Base-by-base conservation (phyloP, 2,329 filamentous ascomycete species). In the Fusarium domesticum region DNA sequence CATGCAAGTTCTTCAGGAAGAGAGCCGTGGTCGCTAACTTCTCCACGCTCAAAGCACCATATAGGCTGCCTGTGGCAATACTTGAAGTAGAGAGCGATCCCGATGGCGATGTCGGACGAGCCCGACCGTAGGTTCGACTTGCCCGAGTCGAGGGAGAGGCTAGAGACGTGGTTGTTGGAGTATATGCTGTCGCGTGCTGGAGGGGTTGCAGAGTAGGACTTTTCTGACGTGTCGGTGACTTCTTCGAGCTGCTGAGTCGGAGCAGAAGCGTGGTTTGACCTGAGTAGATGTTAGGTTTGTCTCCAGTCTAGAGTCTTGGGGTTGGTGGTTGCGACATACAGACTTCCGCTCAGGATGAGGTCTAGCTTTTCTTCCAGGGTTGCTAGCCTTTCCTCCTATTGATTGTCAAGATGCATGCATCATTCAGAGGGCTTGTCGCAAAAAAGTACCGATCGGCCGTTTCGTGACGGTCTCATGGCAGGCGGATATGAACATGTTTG, bases 341-440 rank as follows among this genome's bases (percentile, higher is more conserved):
- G 56, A 57, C 60, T 68, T 42, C 72, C 71, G 37, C 64, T 75
- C 16, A 77, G 60, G 41, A 77, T 64, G 45, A 71, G 69, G 59
- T 77, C 73, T 36, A 77, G 67, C 56, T 77, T 77, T 59, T 76
- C 73, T 61, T 77, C 74, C 32, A 77, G 53, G 39, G 72, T 70
- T 12, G 72, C 72, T n/a, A 77, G 62, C 50, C 74, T 66, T 56
- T 77, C 74, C 50, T 74, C 72, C 74, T 77, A 51, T 38, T 40
- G 18, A 53, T 43, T 31, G 56, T 61, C 48, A 59, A 43, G 33
- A 51, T 45, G 30, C 37, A 37, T 32, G 18, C 15, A 35, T n/a
- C n/a, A n/a, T 39, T 6, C 3, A 40, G 28, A 35, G 17, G 18
- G 30, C 11, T 37, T 43, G 37, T 35, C 28, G 16, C n/a, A 40